Evolutionary conservation across 2,329 filamentous ascomycete genomes (phyloP).

Genomic region (Cytospora piceae): DNA sequence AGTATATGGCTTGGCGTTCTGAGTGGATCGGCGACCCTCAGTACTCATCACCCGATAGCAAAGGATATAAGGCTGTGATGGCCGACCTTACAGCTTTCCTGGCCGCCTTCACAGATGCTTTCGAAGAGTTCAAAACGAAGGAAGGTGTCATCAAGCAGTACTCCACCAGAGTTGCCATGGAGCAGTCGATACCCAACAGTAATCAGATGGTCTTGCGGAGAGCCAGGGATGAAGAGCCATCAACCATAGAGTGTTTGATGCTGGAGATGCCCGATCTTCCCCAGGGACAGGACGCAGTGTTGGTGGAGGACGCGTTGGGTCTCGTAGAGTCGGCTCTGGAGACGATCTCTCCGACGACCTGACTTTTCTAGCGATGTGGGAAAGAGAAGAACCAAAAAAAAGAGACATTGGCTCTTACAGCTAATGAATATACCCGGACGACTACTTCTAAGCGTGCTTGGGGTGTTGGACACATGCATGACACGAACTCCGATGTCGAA

Average conservation of each 20-base stretch:
- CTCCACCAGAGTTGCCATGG: constrained; percentile 7
- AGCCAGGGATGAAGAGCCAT: neutral
- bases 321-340: constrained; percentile 11
- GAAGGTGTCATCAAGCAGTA: constrained; percentile 1
- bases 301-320: constrained; percentile 17
- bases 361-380: neutral
- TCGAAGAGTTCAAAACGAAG: neutral
- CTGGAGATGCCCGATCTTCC: constrained; percentile 5
- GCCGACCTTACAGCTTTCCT: constrained; percentile 29
- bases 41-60: neutral
- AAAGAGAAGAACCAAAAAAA: neutral
- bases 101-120: constrained; percentile 24
- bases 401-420: neutral
- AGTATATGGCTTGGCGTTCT: constrained; percentile 21
- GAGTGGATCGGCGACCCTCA: neutral
- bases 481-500: neutral
- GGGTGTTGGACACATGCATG: neutral
- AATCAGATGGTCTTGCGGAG: constrained; percentile 20
- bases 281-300: neutral
- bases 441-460: neutral
- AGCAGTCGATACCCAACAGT: neutral
- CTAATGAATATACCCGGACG: neutral
- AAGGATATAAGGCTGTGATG: constrained; percentile 28
- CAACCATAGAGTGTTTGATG: constrained; percentile 25
- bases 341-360: neutral